Conservation (phyloP, 106 monocot genomes). For the Acorus calamus region DNA sequence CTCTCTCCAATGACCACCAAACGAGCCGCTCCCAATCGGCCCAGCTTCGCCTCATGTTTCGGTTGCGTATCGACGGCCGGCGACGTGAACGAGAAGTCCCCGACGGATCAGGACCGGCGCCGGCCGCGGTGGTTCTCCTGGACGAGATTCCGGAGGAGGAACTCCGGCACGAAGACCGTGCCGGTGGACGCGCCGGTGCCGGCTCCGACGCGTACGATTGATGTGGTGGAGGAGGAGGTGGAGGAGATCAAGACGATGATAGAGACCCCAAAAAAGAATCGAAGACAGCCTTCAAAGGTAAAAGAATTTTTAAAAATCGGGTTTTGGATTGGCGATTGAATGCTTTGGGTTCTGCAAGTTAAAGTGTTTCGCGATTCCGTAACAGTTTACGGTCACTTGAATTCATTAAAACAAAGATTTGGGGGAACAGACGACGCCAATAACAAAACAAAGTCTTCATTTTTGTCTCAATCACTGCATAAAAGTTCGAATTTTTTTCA, state of each 20-base stretch:
- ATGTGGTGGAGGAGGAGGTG: neutral
- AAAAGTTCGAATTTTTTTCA: too few species aligned
- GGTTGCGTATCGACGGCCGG: neutral
- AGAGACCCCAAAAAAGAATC: slow-evolving; percentile 4
- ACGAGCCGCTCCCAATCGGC: neutral
- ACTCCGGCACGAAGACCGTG: neutral
- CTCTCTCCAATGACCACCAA: neutral
- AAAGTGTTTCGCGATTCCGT: too few species aligned
- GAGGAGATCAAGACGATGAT: neutral
- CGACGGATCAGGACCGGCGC: neutral
- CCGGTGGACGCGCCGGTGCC: neutral
- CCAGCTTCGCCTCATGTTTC: neutral
- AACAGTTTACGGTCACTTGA: too few species aligned
- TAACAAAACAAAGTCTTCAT: too few species aligned
- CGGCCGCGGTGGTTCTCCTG: neutral
- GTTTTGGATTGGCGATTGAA: too few species aligned
- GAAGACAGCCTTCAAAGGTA: too few species aligned
- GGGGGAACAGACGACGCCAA: too few species aligned
- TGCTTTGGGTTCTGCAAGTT: too few species aligned
- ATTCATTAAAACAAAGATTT: too few species aligned
- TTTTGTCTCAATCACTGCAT: too few species aligned
- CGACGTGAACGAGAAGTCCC: neutral
- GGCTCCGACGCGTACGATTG: neutral
- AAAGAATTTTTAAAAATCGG: too few species aligned
- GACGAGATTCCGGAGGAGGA: neutral